Evolutionary conservation across 2,329 filamentous ascomycete genomes (phyloP).

Genomic region (Neurospora crassa): DNA sequence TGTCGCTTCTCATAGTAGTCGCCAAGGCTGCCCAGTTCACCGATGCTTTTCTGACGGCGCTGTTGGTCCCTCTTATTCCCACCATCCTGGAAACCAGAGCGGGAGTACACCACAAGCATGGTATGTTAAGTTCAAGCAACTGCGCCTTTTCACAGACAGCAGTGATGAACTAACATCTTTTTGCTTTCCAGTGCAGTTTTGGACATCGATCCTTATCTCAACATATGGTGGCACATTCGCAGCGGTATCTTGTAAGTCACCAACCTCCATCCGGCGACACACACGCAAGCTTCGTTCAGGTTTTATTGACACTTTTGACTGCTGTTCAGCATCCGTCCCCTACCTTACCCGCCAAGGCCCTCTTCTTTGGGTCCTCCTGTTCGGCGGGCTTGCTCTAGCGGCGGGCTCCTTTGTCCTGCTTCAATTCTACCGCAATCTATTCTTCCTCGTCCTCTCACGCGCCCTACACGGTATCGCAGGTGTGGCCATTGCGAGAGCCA

Average conservation of each 20-base stretch:
- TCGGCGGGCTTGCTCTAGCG: constrained; percentile 11
- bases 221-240: constrained; percentile 17
- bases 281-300: too few species aligned
- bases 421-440: constrained; percentile 9
- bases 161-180: neutral
- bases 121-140: neutral
- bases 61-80: constrained; percentile 16
- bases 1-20: neutral
- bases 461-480: constrained; percentile 15
- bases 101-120: constrained; percentile 10
- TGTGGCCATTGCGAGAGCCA: constrained; percentile 11
- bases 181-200: constrained; percentile 12
- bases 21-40: neutral
- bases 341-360: constrained; percentile 10
- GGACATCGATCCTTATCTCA: constrained; percentile 15
- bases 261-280: neutral
- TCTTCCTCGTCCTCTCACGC: constrained; percentile 12
- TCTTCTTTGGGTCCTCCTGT: constrained; percentile 5
- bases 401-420: constrained; percentile 11
- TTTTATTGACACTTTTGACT: neutral
- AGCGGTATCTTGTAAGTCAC: constrained; percentile 15
- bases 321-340: constrained; percentile 13
- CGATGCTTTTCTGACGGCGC: neutral
- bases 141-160: neutral
- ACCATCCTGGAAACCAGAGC: constrained; percentile 10